Evolutionary conservation across 202 grass and related monocot genomes (phyloP), one percentile per base, ranked within the genome.

Genomic region (Brachypodium distachyon): DNA sequence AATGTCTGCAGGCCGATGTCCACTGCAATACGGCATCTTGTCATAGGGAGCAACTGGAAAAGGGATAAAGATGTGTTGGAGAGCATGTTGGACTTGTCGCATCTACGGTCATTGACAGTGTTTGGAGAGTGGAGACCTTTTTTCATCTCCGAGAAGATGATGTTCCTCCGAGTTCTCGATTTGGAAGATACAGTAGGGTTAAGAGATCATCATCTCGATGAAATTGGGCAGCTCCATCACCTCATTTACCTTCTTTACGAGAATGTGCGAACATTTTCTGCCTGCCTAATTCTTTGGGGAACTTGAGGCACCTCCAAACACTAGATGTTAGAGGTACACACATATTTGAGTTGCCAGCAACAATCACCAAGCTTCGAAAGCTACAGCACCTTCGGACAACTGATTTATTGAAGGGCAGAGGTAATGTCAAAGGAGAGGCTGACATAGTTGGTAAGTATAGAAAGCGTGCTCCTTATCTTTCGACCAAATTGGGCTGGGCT

Each of bases 101-200:
- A 62, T 0, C 0, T 81, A 6, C 42, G 55, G 0, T 81, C 78
- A 0, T 5, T 72, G 0, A 72, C 67, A 0, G 67, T 81, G 0
- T 81, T 72, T 29, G 66, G 51, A 14, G 38, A 68, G 2, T 79
- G 77, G 50, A 58, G 1, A 28, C 10, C 66, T 1, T 70, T 61
- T 50, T 61, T 81, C 2, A n/a, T 81, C 1, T 50, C 59, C 0
- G 1, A 23, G 0, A 53, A 65, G 57, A 82, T 83, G 49, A 90
- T 49, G 29, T 61, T 86, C 1, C 25, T 90, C 8, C 72, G 44
- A 8, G 36, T 86, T 12, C 27, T 86, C 3, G 74, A 90, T 56
- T 54, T 90, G 26, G 67, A 79, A 23, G 50, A 76, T 7, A n/a
- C 72, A 3, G 0, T 0, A 0, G 28, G 9, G 2, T 22, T 79